A percentile compares a stretch with the other conserved stretches of the same genome.
Evolutionary conservation across 2,329 filamentous ascomycete species (phyloP).

Genomic region (Monilinia fructigena): DNA sequence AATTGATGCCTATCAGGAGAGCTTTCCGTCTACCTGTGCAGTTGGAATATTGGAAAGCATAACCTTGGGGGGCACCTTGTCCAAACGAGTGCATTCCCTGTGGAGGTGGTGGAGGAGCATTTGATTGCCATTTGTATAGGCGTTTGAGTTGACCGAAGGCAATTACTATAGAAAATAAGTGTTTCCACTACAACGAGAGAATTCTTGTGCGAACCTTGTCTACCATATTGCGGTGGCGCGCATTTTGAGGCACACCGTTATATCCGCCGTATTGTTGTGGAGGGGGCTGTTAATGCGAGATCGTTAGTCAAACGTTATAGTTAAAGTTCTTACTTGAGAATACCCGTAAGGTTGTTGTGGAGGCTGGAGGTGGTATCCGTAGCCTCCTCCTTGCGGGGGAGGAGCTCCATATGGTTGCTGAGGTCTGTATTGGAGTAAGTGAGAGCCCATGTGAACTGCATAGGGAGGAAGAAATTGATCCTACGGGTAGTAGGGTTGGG

Average conservation of each 20-base stretch:
- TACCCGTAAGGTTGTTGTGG: slow-evolving; percentile 45
- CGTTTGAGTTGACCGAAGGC: slow-evolving; percentile 50
- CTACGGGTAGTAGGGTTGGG: slow-evolving; percentile 51
- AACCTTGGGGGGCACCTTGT: slow-evolving; percentile 73
- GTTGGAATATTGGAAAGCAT: slow-evolving; percentile 86
- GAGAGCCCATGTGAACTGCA: slow-evolving; percentile 1
- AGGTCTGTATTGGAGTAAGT: slow-evolving; percentile 28
- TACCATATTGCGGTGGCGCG: slow-evolving; percentile 48
- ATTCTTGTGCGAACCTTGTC: slow-evolving; percentile 48
- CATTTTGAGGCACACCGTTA: slow-evolving; percentile 39
- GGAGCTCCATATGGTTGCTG: slow-evolving; percentile 34
- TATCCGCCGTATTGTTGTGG: slow-evolving; percentile 51
- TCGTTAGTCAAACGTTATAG: slow-evolving; percentile 13
- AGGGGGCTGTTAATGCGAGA: slow-evolving; percentile 38
- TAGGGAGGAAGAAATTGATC: slow-evolving; percentile 24
- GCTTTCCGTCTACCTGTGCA: slow-evolving; percentile 89
- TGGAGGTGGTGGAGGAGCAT: slow-evolving; percentile 64
- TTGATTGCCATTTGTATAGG: slow-evolving; percentile 57
- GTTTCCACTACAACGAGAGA: neutral
- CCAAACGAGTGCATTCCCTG: slow-evolving; percentile 73
- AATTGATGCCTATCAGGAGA: slow-evolving; percentile 91
- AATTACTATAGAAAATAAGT: slow-evolving; percentile 41
- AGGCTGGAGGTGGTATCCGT: slow-evolving; percentile 51
- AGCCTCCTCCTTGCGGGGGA: slow-evolving; percentile 42
- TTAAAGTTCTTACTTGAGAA: slow-evolving; percentile 33